Base-by-base conservation (phyloP, 2,329 filamentous ascomycete species). In the Aureobasidium pullulans region DNA sequence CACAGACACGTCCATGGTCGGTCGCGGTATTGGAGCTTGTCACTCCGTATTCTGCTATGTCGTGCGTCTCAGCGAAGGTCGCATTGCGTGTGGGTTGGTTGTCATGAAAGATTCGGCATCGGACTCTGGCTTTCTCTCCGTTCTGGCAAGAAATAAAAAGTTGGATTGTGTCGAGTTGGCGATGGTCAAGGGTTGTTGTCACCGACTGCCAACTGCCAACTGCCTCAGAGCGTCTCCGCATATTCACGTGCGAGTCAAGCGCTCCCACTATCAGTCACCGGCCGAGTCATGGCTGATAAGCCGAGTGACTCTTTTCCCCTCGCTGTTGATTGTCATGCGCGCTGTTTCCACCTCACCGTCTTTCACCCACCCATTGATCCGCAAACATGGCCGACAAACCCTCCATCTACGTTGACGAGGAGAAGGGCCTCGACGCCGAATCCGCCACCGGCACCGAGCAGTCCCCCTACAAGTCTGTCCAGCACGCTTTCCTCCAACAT, bases 1-100 rank as follows among this genome's bases (percentile, higher is more conserved):
- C 72, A 96, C 90, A 71, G 86, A 87, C 70, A 84, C 80, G 79
- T 97, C 93, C 92, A 97, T 96, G 57, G 0, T 49, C 15, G 32
- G 34, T 19, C 8, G 47, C 34, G 8, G 34, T 36, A 8, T 36
- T 36, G 34, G 34, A 13, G 34, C 34, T 36, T 13, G 34, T 36
- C 13, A 36, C 34, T 36, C 34, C 34, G 34, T 8, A 13, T 2
- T 36, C 34, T 36, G 34, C 8, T 8, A 36, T 36, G 8, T 36
- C 13, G 48, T 39, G 10, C 16, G 15, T 10, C 10, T 43, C 16
- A 13, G n/a, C 16, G 49, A 42, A 19, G 23, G 37, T 53, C 28
- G 49, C 49, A 53, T 53, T 11, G 49, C 49, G 49, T 15, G 37
- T 9, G 5, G 6, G 9, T 4, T 2, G 2, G 8, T 28, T 9